Base-by-base conservation (phyloP, 345 rosid genomes). In the Populus tremula region DNA sequence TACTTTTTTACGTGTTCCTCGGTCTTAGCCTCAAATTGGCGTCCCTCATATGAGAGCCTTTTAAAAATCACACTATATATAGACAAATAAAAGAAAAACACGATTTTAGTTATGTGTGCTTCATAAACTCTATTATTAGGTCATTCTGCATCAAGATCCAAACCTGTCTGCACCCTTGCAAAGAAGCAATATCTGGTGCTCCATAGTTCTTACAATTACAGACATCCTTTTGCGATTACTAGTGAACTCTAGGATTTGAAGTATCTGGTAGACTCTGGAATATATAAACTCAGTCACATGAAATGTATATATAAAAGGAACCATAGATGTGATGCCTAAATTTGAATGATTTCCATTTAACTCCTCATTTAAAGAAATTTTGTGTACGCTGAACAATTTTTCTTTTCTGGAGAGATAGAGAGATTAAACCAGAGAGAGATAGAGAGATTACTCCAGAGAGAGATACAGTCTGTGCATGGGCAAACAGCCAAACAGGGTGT, bases 131-230 rank as follows among this genome's bases (percentile, higher is more conserved):
- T 41, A 23, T 25, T 64, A 13, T 6, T 53, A 70, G 16, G 63
- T 27, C 73, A 39, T 27, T 31, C 16, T 36, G 76, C 11, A 70
- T 62, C 23, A 75, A 59, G 75, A 47, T 73, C 76, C 72, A 72
- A 67, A 95, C 99, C 94, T 95, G 88, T 95, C 99, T 80, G 99
- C 96, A 2, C 98, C 99, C 89, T 95, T 95, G 67, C 88, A 76
- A 71, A 93, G 90, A 63, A 95, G 92, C 80, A 95, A 70, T 62
- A 95, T 63, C 77, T 77, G 86, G 61, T 87, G 74, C 80, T 87
- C 94, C 1, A 77, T 82, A 72, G 65, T 92, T 76, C 91, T 87
- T n/a, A 93, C 91, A 45, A 95, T 87, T 2, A 93, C 98, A 25
- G 99, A 95, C 99, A 95, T 95, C 83, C 94, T 89, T 84, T 86